Percentiles rank a stretch among this genome's conserved stretches.
Conservation (phyloP, 2,329 filamentous ascomycete genomes). For the Paracoccidioides brasiliensis region DNA sequence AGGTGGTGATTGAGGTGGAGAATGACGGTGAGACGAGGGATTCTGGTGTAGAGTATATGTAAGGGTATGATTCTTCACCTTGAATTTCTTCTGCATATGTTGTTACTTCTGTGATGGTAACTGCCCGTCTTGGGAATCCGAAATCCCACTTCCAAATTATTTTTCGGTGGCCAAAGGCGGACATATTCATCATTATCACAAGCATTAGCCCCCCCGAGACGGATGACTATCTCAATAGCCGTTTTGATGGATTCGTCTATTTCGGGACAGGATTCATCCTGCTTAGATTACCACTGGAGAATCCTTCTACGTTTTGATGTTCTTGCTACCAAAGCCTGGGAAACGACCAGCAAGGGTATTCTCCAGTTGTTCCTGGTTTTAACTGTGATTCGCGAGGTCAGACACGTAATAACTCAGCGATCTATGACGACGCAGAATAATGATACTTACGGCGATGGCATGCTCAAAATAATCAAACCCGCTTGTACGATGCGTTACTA, state of each 20-base stretch:
- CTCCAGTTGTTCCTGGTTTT: neutral
- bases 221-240: neutral
- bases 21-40: constrained; percentile 1
- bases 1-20: constrained; percentile 12
- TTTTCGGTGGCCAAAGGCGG: neutral
- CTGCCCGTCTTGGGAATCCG: neutral
- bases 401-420: too few species aligned
- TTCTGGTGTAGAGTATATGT: too few species aligned
- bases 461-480: too few species aligned
- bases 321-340: neutral
- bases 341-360: neutral
- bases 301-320: neutral
- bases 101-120: constrained; percentile 2
- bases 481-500: too few species aligned
- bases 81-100: neutral
- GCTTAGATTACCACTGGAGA: neutral
- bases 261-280: neutral
- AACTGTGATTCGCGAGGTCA: too few species aligned
- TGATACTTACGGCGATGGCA: too few species aligned
- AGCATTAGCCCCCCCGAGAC: neutral
- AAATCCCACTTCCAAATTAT: constrained; percentile 1
- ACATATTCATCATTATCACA: neutral
- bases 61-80: neutral
- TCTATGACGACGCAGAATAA: too few species aligned
- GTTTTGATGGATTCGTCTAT: neutral